Evolutionary conservation across 1,284 basidiomycete genomes (phyloP), one percentile per base, ranked within the genome.

Genomic region (Athelia psychrophila): DNA sequence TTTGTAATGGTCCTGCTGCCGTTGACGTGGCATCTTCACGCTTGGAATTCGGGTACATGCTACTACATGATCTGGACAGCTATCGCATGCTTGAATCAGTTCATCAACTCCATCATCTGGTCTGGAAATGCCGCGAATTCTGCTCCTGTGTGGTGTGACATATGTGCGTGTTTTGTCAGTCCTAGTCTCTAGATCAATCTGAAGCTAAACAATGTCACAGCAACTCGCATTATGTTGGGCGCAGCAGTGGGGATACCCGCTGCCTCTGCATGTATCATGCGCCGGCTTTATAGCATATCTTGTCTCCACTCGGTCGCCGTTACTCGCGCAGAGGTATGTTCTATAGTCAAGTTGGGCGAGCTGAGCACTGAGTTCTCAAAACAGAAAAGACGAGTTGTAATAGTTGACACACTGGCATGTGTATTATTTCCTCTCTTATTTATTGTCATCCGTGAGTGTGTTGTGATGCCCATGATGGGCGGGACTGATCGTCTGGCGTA

Each of bases 61-160:
- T 53, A 69, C 27, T 71, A 70, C 54, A 75, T 80, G 55, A 53
- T 71, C 4, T 77, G 74, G 75, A 55, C 60, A 13, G 61, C 68
- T 1, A 40, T 72, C n/a, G 64, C 55, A 1, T 73, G 69, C 49
- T 45, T 79, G 3, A 65, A 69, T 33, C 53, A 63, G 8, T 63
- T 66, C 45, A 58, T 80, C 51, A 75, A 81, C 58, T 58, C 69
- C 6, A 58, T 78, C 36, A 54, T 78, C 0, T 83, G 79, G 79
- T 56, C 59, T 18, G 66, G 68, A 27, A 74, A 72, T 53, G 56
- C 64, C 1, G 51, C 60, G 8, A 62, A 74, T 49, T 44, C 55
- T 1, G 66, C 71, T 1, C 74, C 73, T 0, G 59, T 75, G 4
- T 81, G 74, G 73, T 82, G 79, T 59, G 80, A 83, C 58, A 78